Evolutionary conservation across 306 rosid species (phyloP), one percentile per base, ranked within the genome.

Genomic region (Cajanus cajan): DNA sequence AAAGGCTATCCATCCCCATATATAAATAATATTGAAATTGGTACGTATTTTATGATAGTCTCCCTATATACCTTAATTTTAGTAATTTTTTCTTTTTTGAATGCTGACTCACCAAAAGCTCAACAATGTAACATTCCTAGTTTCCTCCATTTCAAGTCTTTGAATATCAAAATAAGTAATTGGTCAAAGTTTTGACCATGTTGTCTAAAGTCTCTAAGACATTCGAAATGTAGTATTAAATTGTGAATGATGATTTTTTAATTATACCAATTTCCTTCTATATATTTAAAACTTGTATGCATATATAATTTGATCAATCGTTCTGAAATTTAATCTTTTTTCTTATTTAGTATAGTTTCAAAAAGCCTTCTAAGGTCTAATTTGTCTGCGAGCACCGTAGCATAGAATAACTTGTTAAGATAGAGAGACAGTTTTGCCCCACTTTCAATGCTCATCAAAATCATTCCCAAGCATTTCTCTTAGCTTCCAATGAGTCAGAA

Each of bases 151-250:
- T 13, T 39, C 55, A 13, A 21, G 78, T 21, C 10, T 55, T 14
- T 73, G 12, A 45, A 58, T 4, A 57, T 34, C 12, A 55, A 22
- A 57, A 55, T n/a, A 41, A 51, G 61, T 52, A 55, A 8, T 44
- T 59, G 79, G 79, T 59, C 79, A 61, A 59, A 15, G 44, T 16
- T 41, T 50, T 59, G 66, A 59, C 69, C 51, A 57, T 73, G 1
- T 55, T 55, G 40, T 19, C 37, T 24, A 40, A 39, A 33, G 16
- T 9, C 4, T 4, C 54, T 16, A 21, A 8, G 19, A 52, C 31
- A 28, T 28, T 28, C 31, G 3, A 28, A 3, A 28, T 3, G 31
- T 28, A 28, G 31, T 12, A 36, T 37, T 19, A 19, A 36, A 19
- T 6, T 71, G 16, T 15, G 50, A 24, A 18, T 54, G 21, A 34